Evolutionary conservation across 139 green algal genomes (phyloP).

Genomic region (Tetratostichococcus sp.): DNA sequence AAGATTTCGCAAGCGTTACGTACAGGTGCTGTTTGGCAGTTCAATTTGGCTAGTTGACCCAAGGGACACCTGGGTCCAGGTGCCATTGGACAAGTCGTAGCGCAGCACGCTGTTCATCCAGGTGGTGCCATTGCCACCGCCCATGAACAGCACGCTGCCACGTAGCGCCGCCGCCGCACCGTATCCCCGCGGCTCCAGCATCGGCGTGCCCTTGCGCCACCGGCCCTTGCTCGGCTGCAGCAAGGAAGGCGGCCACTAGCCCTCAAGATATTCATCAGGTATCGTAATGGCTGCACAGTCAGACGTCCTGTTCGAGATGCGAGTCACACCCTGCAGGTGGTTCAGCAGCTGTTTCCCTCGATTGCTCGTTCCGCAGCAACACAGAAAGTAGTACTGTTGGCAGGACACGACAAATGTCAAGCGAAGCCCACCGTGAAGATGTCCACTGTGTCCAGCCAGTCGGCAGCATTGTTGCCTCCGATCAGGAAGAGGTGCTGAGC

Average conservation of each 20-base stretch:
- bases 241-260: too few species aligned
- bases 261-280: too few species aligned
- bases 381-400: too few species aligned
- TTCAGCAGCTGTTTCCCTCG: too few species aligned
- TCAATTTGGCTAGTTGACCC: too few species aligned
- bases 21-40: too few species aligned
- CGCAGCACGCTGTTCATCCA: constrained; percentile 22
- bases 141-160: constrained; percentile 27
- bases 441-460: constrained; percentile 25
- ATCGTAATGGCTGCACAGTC: too few species aligned
- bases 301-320: too few species aligned
- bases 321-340: too few species aligned
- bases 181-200: constrained; percentile 23
- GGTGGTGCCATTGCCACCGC: constrained; percentile 22
- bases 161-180: constrained; percentile 19
- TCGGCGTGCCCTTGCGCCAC: background rate
- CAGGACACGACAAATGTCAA: too few species aligned
- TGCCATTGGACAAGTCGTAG: constrained; percentile 2
- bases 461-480: constrained; percentile 18
- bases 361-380: too few species aligned
- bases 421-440: constrained; percentile 7
- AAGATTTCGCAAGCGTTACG: too few species aligned
- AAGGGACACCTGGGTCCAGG: constrained; percentile 21
- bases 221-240: background rate
- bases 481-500: constrained; percentile 27